A percentile compares a stretch with the other conserved stretches of the same genome.
Conservation (phyloP, 257 asterid species). For the Fraxinus excelsior region DNA sequence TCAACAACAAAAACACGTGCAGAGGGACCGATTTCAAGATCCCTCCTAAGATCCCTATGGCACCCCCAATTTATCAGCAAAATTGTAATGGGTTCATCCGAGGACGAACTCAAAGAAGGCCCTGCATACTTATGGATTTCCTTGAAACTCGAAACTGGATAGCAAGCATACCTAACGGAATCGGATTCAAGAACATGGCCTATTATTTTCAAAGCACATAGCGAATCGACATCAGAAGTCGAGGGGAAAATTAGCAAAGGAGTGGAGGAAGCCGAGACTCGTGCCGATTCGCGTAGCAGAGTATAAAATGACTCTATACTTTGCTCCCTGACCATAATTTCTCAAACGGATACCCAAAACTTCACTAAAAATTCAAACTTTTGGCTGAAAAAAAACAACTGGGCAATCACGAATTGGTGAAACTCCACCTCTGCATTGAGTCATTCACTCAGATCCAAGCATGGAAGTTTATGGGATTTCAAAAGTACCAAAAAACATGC, state of each 20-base stretch:
- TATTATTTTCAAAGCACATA: slow-evolving; percentile 82
- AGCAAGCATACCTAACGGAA: slow-evolving; percentile 96
- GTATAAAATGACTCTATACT: slow-evolving; percentile 68
- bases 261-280: slow-evolving; percentile 60
- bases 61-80: slow-evolving; percentile 96
- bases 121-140: slow-evolving; percentile 88
- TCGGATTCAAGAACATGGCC: slow-evolving; percentile 87
- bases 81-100: slow-evolving; percentile 69
- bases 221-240: slow-evolving; percentile 91
- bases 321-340: slow-evolving; percentile 81
- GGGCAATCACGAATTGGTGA: slow-evolving; percentile 28
- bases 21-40: slow-evolving; percentile 54
- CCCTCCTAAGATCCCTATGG: slow-evolving; percentile 83
- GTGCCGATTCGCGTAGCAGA: slow-evolving; percentile 65
- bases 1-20: slow-evolving; percentile 87
- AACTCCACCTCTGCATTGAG: slow-evolving; percentile 19
- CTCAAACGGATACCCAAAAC: slow-evolving; percentile 21
- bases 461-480: slow-evolving; percentile 6
- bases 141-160: slow-evolving; percentile 87
- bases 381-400: not conserved
- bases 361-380: slow-evolving; percentile 24
- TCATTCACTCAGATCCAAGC: slow-evolving; percentile 18
- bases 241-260: slow-evolving; percentile 92
- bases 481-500: slow-evolving; percentile 11
- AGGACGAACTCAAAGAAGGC: slow-evolving; percentile 42